Evolutionary conservation across 2,329 filamentous ascomycete species (phyloP).

Genomic region (Colletotrichum sp.): DNA sequence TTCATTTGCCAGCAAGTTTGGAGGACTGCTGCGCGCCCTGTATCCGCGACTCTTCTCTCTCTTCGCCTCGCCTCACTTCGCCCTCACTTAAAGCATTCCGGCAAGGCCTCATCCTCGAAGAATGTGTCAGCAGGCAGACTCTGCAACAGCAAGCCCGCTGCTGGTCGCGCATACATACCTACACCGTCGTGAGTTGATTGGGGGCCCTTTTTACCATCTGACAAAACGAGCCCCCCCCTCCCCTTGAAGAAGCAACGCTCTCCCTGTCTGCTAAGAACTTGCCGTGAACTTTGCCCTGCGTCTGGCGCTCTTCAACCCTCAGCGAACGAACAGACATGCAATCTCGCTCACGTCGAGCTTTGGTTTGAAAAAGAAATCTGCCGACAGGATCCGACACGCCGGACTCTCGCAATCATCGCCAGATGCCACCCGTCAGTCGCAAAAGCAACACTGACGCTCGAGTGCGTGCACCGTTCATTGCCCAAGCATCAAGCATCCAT

Average conservation of each 20-base stretch:
- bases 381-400: not conserved
- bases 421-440: not conserved
- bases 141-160: not conserved
- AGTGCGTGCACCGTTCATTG: not conserved
- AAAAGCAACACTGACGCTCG: not conserved
- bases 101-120: not conserved
- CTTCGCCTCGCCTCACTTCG: not conserved
- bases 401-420: not conserved
- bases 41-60: not conserved
- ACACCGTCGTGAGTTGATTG: conserved; percentile 3
- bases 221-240: not conserved
- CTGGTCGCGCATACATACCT: not conserved
- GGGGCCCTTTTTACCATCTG: not conserved
- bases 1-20: not conserved
- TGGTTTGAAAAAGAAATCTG: not conserved
- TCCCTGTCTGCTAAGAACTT: not conserved
- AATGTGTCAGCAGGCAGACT: not conserved
- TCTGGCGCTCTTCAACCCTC: not conserved
- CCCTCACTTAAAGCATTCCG: not conserved
- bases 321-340: not conserved
- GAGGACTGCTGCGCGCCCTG: not conserved
- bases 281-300: not conserved
- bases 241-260: conserved; percentile 1
- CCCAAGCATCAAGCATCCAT: not conserved
- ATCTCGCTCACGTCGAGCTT: not conserved